phyloP scores from a whole-genome alignment of 495 filamentous ascomycete species.

The Penicillium canariense region DNA sequence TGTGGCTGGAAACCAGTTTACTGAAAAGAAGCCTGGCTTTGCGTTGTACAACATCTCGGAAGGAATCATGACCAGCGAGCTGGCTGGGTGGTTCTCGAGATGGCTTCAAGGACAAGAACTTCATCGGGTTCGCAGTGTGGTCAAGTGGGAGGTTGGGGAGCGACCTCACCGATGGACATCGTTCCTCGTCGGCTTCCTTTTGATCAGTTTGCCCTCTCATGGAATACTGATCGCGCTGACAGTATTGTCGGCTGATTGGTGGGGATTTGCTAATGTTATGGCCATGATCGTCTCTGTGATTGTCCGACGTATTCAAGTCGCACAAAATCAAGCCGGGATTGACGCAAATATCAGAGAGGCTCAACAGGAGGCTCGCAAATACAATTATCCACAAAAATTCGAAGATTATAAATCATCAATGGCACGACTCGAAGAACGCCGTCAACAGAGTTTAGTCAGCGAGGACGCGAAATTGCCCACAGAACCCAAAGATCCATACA shows the following conservation, averaged over 20 bases:
- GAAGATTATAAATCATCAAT: neutral
- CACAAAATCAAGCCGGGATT: slow-evolving; percentile 12
- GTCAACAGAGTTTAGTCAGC: neutral
- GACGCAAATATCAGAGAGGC: neutral
- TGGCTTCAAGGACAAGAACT: slow-evolving; percentile 14
- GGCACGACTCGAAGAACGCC: neutral
- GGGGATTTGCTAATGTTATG: slow-evolving; percentile 15
- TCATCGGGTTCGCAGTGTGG: slow-evolving; percentile 7
- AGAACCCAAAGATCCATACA: neutral
- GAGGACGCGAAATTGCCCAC: neutral
- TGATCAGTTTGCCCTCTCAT: neutral
- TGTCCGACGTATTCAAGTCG: slow-evolving; percentile 7
- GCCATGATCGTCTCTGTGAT: slow-evolving; percentile 15
- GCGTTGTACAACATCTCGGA: slow-evolving; percentile 14
- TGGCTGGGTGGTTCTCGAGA: slow-evolving; percentile 19
- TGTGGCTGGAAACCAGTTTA: slow-evolving; percentile 9
- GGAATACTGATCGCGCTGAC: slow-evolving; percentile 8
- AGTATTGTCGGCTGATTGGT: slow-evolving; percentile 14
- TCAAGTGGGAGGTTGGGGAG: slow-evolving; percentile 4
- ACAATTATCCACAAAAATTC: neutral
- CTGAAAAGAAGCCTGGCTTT: slow-evolving; percentile 10
- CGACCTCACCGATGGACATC: neutral
- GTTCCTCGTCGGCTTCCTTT: neutral
- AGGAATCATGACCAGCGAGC: slow-evolving; percentile 14
- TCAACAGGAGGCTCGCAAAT: neutral